Percentiles rank a stretch among this genome's conserved stretches.
Evolutionary conservation across 2,329 filamentous ascomycete species (phyloP).

Genomic region (Arthroderma sp.): DNA sequence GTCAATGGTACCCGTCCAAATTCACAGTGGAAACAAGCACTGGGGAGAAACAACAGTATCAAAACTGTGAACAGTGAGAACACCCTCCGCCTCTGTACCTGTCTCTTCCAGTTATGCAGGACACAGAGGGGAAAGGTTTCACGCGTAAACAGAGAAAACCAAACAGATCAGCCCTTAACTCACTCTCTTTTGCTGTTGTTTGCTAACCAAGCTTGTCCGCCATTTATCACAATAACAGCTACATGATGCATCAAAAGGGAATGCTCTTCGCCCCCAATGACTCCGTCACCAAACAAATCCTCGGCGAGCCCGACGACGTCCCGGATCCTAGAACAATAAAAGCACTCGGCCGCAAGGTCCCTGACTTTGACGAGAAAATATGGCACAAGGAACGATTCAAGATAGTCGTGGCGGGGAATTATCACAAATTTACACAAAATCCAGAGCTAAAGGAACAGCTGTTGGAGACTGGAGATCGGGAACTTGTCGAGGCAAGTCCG

Average conservation of each 20-base stretch:
- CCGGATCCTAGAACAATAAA: slow-evolving; percentile 15
- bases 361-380: slow-evolving; percentile 17
- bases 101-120: neutral
- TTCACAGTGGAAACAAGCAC: slow-evolving; percentile 8
- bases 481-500: slow-evolving; percentile 24
- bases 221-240: neutral
- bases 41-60: slow-evolving; percentile 7
- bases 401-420: slow-evolving; percentile 22
- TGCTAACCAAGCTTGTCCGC: neutral
- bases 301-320: slow-evolving; percentile 13
- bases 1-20: slow-evolving; percentile 14
- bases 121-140: neutral
- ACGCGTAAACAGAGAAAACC: neutral
- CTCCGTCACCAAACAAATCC: slow-evolving; percentile 16
- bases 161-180: too few species aligned
- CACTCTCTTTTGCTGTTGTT: slow-evolving; percentile 7
- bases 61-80: slow-evolving; percentile 12
- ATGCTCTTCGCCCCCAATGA: slow-evolving; percentile 19
- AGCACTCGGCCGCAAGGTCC: slow-evolving; percentile 20
- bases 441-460: slow-evolving; percentile 16
- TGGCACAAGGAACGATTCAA: slow-evolving; percentile 17
- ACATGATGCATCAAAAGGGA: slow-evolving; percentile 26
- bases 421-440: slow-evolving; percentile 22
- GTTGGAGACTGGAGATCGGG: slow-evolving; percentile 18
- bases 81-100: neutral